Conservation (phyloP, 768 basidiomycete genomes). For the Candolleomyces efflorescens region DNA sequence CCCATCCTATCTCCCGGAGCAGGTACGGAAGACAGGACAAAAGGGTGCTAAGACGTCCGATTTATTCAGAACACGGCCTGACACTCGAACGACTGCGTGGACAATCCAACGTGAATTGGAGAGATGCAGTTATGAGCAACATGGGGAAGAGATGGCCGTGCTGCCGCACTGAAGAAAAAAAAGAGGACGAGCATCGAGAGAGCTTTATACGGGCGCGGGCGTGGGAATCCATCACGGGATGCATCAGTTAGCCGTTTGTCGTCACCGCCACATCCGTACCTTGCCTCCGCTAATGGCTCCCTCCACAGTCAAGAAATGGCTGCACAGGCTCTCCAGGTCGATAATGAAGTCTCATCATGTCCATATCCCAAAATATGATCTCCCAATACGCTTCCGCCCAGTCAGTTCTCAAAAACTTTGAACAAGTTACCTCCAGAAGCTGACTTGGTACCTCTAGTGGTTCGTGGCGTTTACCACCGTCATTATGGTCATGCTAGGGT, state of each 20-base stretch:
- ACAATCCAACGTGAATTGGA: conserved; percentile 25
- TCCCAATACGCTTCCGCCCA: conserved; percentile 70
- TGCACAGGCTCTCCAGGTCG: conserved; percentile 45
- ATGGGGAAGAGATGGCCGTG: conserved; percentile 76
- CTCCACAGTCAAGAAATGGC: conserved; percentile 25
- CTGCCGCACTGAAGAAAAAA: conserved; percentile 65
- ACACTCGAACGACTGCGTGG: conserved; percentile 84
- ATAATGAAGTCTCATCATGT: conserved; percentile 72
- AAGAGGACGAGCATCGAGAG: conserved; percentile 6
- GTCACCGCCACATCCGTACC: not conserved
- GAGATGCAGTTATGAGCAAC: conserved; percentile 79
- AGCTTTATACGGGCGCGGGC: not conserved
- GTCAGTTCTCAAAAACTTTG: conserved; percentile 28
- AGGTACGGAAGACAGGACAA: conserved; percentile 40
- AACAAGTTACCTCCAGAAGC: not conserved
- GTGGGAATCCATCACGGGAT: conserved; percentile 7
- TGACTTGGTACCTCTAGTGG: conserved; percentile 50
- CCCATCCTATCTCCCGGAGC: conserved; percentile 56
- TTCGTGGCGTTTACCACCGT: conserved; percentile 68
- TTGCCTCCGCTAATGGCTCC: too few relatives aligned
- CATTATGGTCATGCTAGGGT: conserved; percentile 65
- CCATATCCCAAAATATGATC: conserved; percentile 59
- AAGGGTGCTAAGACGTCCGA: conserved; percentile 81
- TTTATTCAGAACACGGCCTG: conserved; percentile 75
- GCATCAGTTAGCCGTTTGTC: conserved; percentile 12